These are phyloP conservation scores for Fusarium graminum DNA, from an alignment of 2,329 filamentous ascomycete genomes.

Conservation along the genomic window DNA sequence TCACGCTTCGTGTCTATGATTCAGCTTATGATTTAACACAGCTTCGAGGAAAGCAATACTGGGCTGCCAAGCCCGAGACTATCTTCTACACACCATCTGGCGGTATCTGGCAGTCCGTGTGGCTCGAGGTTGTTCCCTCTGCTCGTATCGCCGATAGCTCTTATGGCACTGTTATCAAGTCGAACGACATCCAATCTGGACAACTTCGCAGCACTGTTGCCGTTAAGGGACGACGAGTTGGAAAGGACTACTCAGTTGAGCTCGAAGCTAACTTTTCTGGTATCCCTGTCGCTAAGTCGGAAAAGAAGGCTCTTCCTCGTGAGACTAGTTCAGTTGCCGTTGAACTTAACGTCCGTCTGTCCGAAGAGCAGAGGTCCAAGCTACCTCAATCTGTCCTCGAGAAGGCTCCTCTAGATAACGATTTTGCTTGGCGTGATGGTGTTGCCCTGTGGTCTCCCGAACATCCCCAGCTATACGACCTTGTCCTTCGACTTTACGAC, in stretches of 20 bases:
- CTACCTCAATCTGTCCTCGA: slow-evolving; percentile 55
- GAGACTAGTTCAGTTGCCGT: slow-evolving; percentile 64
- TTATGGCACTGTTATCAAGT: slow-evolving; percentile 68
- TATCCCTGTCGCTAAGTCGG: slow-evolving; percentile 58
- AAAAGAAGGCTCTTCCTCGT: slow-evolving; percentile 58
- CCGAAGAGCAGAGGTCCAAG: slow-evolving; percentile 55
- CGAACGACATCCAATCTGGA: slow-evolving; percentile 66
- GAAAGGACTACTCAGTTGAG: slow-evolving; percentile 63
- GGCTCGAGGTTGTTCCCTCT: slow-evolving; percentile 67
- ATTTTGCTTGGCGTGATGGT: slow-evolving; percentile 63
- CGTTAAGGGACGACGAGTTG: slow-evolving; percentile 62
- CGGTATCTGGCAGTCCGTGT: slow-evolving; percentile 70
- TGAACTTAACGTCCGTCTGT: slow-evolving; percentile 63
- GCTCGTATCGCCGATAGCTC: slow-evolving; percentile 67
- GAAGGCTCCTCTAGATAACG: slow-evolving; percentile 54
- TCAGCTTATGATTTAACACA: slow-evolving; percentile 74
- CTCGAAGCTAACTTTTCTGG: slow-evolving; percentile 67
- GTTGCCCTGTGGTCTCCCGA: slow-evolving; percentile 74
- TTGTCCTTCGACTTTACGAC: slow-evolving; percentile 66
- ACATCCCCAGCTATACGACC: slow-evolving; percentile 67
- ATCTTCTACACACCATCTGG: slow-evolving; percentile 71
- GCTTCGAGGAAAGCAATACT: slow-evolving; percentile 77
- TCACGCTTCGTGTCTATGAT: slow-evolving; percentile 72
- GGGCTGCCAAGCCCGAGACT: slow-evolving; percentile 70
- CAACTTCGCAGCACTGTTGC: slow-evolving; percentile 64